Evolutionary conservation across 2,329 filamentous ascomycete species (phyloP).

Genomic region (Fusarium dimerum): DNA sequence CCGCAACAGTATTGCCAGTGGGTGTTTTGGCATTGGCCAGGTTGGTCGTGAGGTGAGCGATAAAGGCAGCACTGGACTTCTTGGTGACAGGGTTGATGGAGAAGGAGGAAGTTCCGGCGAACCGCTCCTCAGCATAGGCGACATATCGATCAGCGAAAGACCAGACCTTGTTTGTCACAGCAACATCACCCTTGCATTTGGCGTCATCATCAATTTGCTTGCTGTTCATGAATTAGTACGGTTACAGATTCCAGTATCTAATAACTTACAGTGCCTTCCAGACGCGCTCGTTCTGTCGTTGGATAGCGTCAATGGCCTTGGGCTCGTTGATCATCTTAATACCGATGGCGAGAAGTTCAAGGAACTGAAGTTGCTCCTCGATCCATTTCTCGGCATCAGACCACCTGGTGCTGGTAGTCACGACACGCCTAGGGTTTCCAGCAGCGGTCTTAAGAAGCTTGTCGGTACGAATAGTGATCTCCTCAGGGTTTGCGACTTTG

Average conservation of each 20-base stretch:
- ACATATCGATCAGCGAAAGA: constrained; percentile 12
- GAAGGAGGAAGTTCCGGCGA: neutral
- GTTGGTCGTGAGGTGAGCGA: neutral
- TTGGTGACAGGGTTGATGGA: constrained; percentile 7
- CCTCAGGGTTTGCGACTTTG: neutral
- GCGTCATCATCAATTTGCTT: neutral
- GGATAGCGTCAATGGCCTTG: neutral
- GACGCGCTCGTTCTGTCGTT: constrained; percentile 9
- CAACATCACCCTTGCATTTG: neutral
- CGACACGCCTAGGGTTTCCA: neutral
- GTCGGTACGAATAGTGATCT: neutral
- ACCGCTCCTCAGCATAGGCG: constrained; percentile 1
- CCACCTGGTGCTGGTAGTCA: neutral
- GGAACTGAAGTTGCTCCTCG: neutral
- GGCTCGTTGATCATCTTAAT: constrained; percentile 5
- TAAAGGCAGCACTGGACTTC: neutral
- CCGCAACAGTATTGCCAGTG: neutral
- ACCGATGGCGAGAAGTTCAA: constrained; percentile 7
- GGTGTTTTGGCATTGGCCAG: neutral
- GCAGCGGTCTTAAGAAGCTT: neutral
- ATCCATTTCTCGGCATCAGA: neutral
- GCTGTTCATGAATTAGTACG: constrained; percentile 3
- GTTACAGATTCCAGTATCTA: neutral
- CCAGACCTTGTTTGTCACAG: constrained; percentile 2
- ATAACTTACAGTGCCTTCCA: constrained; percentile 1